Evolutionary conservation across 1,284 basidiomycete genomes (phyloP), one percentile per base, ranked within the genome.

Genomic region (Naganishia sp.): DNA sequence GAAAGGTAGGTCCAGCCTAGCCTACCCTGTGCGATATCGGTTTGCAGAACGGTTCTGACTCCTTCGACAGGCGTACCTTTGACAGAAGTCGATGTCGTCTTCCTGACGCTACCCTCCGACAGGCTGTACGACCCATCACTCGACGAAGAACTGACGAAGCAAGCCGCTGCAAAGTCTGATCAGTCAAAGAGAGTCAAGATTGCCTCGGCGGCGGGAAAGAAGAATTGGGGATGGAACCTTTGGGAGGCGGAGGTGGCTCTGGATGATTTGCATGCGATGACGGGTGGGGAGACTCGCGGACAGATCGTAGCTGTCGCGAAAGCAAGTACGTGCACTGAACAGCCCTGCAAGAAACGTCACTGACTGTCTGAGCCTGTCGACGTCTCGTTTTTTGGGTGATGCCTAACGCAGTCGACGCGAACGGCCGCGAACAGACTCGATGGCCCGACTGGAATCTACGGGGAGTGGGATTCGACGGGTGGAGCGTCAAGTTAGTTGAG

Each of bases 371-470:
- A 47, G 4, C 18, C 35, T 31, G 15, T 39, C 17, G 28, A 25
- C 21, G 21, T 35, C 28, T 39, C 2, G 9, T 23, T 10, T 50
- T 56, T 25, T 41, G 52, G 11, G 9, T 54, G 28, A 6, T 35
- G 3, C 28, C 28, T 47, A 2, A 9, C 10, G 32, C 45, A 65
- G 63, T 65, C 18, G 63, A 65, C 45, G 53, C 35, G 21, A 56
- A 49, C 18, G 63, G 63, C 13, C 43, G 51, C 17, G 63, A 65
- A 46, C 63, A 65, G 46, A 65, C 63, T 15, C 42, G 63, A 15
- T 65, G 63, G 63, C 63, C 63, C 3, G 63, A 57, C 15, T 65
- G 63, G 63, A 65, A 65, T n/a, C n/a, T 65, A 17, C 63, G 63
- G 6, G 63, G 63, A 28, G 63, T 65, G 11, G 63, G 63, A 13